These are phyloP conservation scores for Podaxis sp. DNA, from an alignment of 768 basidiomycete genomes.

Conservation along the genomic window DNA sequence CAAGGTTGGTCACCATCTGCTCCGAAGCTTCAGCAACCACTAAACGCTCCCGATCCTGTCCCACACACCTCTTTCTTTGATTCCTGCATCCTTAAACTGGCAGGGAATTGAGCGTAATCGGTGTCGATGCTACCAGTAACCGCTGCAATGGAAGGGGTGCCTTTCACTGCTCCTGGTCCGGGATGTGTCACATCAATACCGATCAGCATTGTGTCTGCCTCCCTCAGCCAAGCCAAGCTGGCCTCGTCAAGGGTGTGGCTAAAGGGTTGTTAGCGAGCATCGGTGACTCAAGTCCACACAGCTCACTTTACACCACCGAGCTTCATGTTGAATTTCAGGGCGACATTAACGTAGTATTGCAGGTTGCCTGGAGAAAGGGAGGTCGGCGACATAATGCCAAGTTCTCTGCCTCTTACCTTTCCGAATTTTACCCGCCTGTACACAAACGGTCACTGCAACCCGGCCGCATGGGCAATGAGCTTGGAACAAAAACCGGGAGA, in stretches of 20 bases:
- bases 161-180: slow-evolving; percentile 68
- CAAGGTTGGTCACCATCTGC: slow-evolving; percentile 75
- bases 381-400: slow-evolving; percentile 19
- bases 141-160: slow-evolving; percentile 80
- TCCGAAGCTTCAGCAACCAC: background rate
- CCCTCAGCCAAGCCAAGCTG: slow-evolving; percentile 59
- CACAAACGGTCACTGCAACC: slow-evolving; percentile 62
- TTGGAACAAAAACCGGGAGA: background rate
- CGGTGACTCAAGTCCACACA: background rate
- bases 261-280: slow-evolving; percentile 5
- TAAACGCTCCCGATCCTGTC: background rate
- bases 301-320: slow-evolving; percentile 75
- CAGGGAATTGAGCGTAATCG: slow-evolving; percentile 69
- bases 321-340: slow-evolving; percentile 82
- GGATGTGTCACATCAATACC: slow-evolving; percentile 86
- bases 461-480: background rate
- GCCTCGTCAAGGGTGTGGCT: slow-evolving; percentile 47
- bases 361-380: slow-evolving; percentile 44
- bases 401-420: slow-evolving; percentile 30
- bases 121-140: slow-evolving; percentile 77
- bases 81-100: slow-evolving; percentile 70
- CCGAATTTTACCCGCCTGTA: slow-evolving; percentile 70
- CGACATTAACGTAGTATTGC: slow-evolving; percentile 79
- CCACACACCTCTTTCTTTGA: slow-evolving; percentile 67
- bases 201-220: slow-evolving; percentile 71